Conservation (phyloP, 768 basidiomycete species). For the Lactarius akahatsu region DNA sequence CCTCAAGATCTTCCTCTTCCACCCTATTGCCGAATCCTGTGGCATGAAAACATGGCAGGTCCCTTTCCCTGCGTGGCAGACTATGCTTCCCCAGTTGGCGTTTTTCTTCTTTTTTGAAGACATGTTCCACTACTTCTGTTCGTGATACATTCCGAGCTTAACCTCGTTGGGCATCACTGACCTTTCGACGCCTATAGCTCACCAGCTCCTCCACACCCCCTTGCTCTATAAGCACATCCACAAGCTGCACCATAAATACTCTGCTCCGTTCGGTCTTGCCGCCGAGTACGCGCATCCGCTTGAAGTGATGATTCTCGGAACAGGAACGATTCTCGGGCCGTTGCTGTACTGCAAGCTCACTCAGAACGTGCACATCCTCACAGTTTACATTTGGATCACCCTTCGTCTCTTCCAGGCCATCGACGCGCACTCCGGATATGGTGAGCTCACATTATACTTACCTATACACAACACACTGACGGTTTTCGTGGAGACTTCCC, state of each 20-base stretch:
- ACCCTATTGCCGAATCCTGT: constrained; percentile 81
- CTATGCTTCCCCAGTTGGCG: constrained; percentile 73
- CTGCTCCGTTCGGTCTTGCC: constrained; percentile 94
- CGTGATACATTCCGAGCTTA: constrained; percentile 27
- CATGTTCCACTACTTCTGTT: constrained; percentile 87
- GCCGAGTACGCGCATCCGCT: constrained; percentile 98
- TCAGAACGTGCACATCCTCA: constrained; percentile 81
- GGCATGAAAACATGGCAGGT: constrained; percentile 94
- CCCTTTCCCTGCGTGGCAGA: constrained; percentile 75
- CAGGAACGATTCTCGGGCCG: constrained; percentile 87
- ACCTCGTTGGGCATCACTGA: neutral
- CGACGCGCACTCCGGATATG: constrained; percentile 96
- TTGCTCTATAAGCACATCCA: constrained; percentile 88
- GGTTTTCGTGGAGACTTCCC: constrained; percentile 71
- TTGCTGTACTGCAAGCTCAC: constrained; percentile 81
- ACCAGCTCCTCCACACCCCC: constrained; percentile 85
- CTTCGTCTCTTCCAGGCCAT: constrained; percentile 95
- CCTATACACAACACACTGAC: neutral
- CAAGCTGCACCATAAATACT: constrained; percentile 97
- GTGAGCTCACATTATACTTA: constrained; percentile 42
- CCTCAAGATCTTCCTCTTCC: constrained; percentile 82
- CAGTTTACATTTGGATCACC: constrained; percentile 92
- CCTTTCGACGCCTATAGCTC: constrained; percentile 49
- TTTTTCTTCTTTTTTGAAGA: constrained; percentile 97
- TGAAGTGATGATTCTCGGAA: constrained; percentile 92